Base-by-base conservation (phyloP, 306 rosid genomes). In the Prinsepia uniflora region DNA sequence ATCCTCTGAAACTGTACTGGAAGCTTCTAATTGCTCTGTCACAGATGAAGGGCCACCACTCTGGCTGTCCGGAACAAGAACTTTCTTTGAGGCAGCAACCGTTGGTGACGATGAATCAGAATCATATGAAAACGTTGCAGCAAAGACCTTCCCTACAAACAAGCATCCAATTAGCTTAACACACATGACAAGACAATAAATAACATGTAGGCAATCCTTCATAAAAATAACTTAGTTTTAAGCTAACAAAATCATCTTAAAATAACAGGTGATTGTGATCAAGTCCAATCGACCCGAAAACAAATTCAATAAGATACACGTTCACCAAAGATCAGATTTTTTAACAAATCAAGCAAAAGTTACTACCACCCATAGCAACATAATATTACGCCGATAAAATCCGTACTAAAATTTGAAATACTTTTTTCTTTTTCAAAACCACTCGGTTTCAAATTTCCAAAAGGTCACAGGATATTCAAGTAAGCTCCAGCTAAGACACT, bases 21-120 rank as follows among this genome's bases (percentile, higher is more conserved):
- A 76, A 76, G 77, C 73, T 77, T 83, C 92, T 55, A 83, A 60
- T 77, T 83, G 83, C 55, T 82, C 92, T 17, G 88, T 77, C 80
- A 72, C 71, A 72, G 88, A 57, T 67, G 81, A 64, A 78, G 96
- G 64, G 41, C 59, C 62, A 76, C 84, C 86, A 75, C 76, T 88
- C 64, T 75, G 82, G 70, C 79, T 83, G 48, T 84, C 92, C 69
- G 97, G 96, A 78, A 82, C 83, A 60, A 87, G 87, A 40, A 86
- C 79, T 78, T 91, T 86, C 71, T 88, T 84, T 22, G 96, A 88
- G 46, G 89, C 88, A 68, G 97, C 78, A 39, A 85, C 81, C 2
- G 67, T 74, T 69, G 88, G 79, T 60, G 97, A 87, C 41, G 78
- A 60, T 53, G 87, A 77, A 67, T 89, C 90, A 72, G 99, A 89